Evolutionary conservation across 164 flowering plant genomes (phyloP), one percentile per base, ranked within the genome.

Genomic region (Kingdonia uniflora): DNA sequence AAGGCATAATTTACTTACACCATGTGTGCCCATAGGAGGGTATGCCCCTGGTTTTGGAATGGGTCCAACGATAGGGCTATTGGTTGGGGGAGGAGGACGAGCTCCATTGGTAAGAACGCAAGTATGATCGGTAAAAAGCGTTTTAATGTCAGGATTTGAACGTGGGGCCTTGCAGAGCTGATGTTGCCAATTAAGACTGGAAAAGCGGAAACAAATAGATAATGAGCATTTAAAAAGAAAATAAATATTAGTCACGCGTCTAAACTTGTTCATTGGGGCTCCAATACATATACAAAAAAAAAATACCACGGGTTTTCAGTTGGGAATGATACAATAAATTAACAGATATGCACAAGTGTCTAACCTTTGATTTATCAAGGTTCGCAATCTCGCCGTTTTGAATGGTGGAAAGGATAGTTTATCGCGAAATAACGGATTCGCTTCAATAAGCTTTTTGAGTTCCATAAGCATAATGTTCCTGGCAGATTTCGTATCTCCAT

Each of bases 151-250:
- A 16, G 89, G 89, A 54, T 80, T 82, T 12, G 80, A 68, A 15
- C 81, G 73, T 20, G 82, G 89, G 52, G 73, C 76, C 70, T 82
- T 82, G 71, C 89, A 82, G 29, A 82, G 81, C 55, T 82, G 89
- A 60, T 82, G 89, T 70, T 82, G 89, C 89, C 89, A 82, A 58
- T 82, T 82, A 22, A 82, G 70, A 62, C 89, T 82, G 83, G 40
- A 74, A 58, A 55, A 35, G 2, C n/a, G n/a, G 16, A 11, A 24
- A 19, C 52, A 37, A 43, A 42, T 57, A 19, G 44, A 69, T 12
- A 1, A 45, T 19, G 15, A 49, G 14, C 13, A 45, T 13, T 16
- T 37, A 6, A 42, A n/a, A 42, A 7, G 17, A 42, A 6, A 42
- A 47, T n/a, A n/a, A n/a, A n/a, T n/a, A n/a, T n/a, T n/a, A n/a